Percentiles rank a stretch among this genome's conserved stretches.
Conservation (phyloP, 140 eudicot species). For the Bidens hawaiensis region DNA sequence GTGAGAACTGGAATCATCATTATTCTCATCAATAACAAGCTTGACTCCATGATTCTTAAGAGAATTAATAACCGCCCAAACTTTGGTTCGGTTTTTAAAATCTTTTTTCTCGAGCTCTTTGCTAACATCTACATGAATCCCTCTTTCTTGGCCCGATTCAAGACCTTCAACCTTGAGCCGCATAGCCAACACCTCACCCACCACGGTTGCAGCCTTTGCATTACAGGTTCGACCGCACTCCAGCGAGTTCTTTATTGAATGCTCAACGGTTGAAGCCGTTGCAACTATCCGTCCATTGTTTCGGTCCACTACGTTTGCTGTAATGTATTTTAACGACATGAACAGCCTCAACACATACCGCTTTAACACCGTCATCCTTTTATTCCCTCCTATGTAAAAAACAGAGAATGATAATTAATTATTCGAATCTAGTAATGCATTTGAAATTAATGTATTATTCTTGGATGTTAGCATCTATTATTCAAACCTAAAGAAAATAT, state of each 20-base stretch:
- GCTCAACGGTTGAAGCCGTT: slow-evolving; percentile 71
- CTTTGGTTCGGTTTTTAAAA: slow-evolving; percentile 48
- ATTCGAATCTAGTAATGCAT: neutral
- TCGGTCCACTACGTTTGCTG: slow-evolving; percentile 76
- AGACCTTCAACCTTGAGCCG: slow-evolving; percentile 78
- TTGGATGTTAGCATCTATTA: neutral
- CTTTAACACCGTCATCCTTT: slow-evolving; percentile 50
- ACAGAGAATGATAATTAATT: slow-evolving; percentile 4
- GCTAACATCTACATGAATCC: slow-evolving; percentile 65
- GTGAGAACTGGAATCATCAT: slow-evolving; percentile 26
- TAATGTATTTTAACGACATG: slow-evolving; percentile 68
- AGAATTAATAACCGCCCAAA: slow-evolving; percentile 69
- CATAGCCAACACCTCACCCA: slow-evolving; percentile 83
- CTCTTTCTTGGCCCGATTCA: slow-evolving; percentile 62
- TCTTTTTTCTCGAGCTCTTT: slow-evolving; percentile 81
- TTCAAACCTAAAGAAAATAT: neutral
- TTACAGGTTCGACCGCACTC: slow-evolving; percentile 79
- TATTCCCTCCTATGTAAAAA: neutral
- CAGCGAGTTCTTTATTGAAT: slow-evolving; percentile 51
- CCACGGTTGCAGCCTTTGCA: slow-evolving; percentile 75
- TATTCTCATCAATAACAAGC: slow-evolving; percentile 43
- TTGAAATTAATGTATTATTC: neutral
- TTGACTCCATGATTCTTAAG: slow-evolving; percentile 60
- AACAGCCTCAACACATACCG: slow-evolving; percentile 63
- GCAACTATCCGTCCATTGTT: slow-evolving; percentile 73